Conservation (phyloP, 768 basidiomycete species). For the Phanerochaete carnosa region DNA sequence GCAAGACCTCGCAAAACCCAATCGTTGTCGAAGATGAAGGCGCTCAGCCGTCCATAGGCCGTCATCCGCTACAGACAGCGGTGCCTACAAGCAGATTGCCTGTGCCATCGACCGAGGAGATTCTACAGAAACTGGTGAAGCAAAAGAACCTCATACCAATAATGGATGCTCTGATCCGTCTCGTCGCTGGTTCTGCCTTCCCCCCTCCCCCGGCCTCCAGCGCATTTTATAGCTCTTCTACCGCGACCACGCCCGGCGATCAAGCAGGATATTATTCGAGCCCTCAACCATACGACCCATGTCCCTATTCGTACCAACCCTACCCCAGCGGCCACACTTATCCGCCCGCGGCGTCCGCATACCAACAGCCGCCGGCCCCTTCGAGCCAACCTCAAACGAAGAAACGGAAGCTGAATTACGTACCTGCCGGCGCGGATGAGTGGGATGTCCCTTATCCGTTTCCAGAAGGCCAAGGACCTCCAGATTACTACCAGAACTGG, state of each 20-base stretch:
- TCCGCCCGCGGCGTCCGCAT: not conserved
- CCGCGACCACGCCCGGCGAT: not conserved
- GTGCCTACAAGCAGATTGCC: conserved; percentile 39
- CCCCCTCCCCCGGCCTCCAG: not conserved
- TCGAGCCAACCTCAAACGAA: conserved; percentile 35
- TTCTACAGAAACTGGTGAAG: conserved; percentile 53
- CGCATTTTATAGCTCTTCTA: not conserved
- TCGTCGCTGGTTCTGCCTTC: conserved; percentile 42
- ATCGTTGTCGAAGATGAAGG: conserved; percentile 66
- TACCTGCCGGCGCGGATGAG: conserved; percentile 77
- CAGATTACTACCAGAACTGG: conserved; percentile 63
- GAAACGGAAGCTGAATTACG: conserved; percentile 58
- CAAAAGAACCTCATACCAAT: conserved; percentile 69
- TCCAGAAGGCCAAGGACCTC: conserved; percentile 63
- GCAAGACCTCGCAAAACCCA: conserved; percentile 57
- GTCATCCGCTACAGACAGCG: conserved; percentile 10
- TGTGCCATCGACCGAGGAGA: conserved; percentile 52
- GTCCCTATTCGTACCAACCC: conserved; percentile 6
- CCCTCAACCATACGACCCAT: conserved; percentile 4
- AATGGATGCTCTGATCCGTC: conserved; percentile 55
- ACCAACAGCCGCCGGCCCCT: not conserved
- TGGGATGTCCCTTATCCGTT: conserved; percentile 88
- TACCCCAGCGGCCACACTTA: conserved; percentile 8
- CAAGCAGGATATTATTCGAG: conserved; percentile 1
- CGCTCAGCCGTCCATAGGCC: conserved; percentile 26